Percentiles rank a stretch among this genome's conserved stretches.
Evolutionary conservation across 2,329 filamentous ascomycete genomes (phyloP).

Genomic region (Boeremia lycopersici): DNA sequence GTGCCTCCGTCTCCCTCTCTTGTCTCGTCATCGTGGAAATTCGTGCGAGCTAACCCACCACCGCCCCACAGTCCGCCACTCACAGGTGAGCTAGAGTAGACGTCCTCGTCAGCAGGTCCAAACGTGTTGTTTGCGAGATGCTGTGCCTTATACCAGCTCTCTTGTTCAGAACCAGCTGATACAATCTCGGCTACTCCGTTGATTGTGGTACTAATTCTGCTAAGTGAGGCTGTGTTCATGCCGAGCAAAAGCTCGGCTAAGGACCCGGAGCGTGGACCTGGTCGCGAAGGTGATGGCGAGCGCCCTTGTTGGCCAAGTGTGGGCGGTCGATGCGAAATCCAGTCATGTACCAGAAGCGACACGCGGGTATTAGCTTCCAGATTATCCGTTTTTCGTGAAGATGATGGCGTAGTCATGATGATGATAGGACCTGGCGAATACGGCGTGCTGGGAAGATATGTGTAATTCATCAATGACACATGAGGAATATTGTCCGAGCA

Average conservation of each 20-base stretch:
- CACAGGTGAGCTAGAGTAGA: conserved; percentile 38
- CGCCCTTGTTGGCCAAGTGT: conserved; percentile 63
- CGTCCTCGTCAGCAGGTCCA: conserved; percentile 49
- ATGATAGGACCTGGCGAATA: conserved; percentile 71
- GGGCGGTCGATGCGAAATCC: conserved; percentile 90
- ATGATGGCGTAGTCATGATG: conserved; percentile 87
- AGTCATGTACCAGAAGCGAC: conserved; percentile 95
- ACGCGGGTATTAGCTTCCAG: conserved; percentile 84
- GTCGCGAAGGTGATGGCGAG: conserved; percentile 66
- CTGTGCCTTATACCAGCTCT: conserved; percentile 78
- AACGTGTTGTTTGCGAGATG: conserved; percentile 95
- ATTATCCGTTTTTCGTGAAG: conserved; percentile 81
- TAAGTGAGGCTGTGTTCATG: conserved; percentile 86
- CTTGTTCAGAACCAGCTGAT: conserved; percentile 75
- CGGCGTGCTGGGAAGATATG: conserved; percentile 79
- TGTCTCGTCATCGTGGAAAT: conserved; percentile 42
- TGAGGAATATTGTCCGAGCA: conserved; percentile 83
- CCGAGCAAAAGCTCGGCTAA: conserved; percentile 85
- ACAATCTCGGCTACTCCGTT: conserved; percentile 83
- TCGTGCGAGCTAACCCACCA: conserved; percentile 56
- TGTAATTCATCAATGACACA: conserved; percentile 98
- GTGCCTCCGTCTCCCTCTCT: conserved; percentile 55
- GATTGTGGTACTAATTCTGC: conserved; percentile 90
- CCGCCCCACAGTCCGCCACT: conserved; percentile 55
- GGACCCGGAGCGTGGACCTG: conserved; percentile 63